These are phyloP conservation scores for Tuber umbilicatum DNA, from an alignment of 495 filamentous ascomycete species.

Conservation along the genomic window DNA sequence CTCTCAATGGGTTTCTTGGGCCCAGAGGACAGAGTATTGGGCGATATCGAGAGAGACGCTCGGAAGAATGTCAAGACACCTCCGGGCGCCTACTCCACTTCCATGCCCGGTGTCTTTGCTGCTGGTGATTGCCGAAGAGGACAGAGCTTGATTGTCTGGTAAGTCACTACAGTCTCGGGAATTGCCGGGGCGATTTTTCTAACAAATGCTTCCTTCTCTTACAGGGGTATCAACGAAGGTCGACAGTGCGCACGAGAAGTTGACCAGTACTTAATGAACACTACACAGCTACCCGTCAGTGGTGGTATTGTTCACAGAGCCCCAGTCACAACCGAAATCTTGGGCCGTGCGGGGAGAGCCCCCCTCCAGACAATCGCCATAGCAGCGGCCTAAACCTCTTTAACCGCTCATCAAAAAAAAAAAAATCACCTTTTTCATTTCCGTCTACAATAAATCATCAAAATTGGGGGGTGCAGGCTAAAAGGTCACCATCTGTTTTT, in stretches of 20 bases:
- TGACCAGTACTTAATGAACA: conserved; percentile 77
- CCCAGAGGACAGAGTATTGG: conserved; percentile 83
- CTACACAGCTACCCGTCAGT: conserved; percentile 78
- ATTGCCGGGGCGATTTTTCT: background rate
- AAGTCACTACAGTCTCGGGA: conserved; percentile 44
- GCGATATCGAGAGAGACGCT: conserved; percentile 82
- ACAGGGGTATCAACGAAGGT: conserved; percentile 98
- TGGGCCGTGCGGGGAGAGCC: conserved; percentile 39
- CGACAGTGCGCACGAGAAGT: conserved; percentile 90
- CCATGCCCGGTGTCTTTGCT: conserved; percentile 82
- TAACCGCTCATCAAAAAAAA: background rate
- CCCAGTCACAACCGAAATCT: conserved; percentile 32
- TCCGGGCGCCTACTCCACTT: conserved; percentile 81
- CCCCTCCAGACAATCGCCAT: conserved; percentile 39
- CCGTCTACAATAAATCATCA: background rate
- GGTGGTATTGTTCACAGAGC: conserved; percentile 73
- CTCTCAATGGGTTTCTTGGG: conserved; percentile 98
- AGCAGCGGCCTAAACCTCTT: conserved; percentile 25
- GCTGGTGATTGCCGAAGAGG: conserved; percentile 95
- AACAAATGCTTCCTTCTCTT: conserved; percentile 22
- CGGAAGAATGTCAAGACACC: conserved; percentile 98
- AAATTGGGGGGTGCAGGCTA: background rate
- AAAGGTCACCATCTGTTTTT: background rate
- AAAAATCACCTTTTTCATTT: background rate
- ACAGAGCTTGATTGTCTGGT: conserved; percentile 97